phyloP scores from a whole-genome alignment of 805 yeast species.

The Millerago galiae region DNA sequence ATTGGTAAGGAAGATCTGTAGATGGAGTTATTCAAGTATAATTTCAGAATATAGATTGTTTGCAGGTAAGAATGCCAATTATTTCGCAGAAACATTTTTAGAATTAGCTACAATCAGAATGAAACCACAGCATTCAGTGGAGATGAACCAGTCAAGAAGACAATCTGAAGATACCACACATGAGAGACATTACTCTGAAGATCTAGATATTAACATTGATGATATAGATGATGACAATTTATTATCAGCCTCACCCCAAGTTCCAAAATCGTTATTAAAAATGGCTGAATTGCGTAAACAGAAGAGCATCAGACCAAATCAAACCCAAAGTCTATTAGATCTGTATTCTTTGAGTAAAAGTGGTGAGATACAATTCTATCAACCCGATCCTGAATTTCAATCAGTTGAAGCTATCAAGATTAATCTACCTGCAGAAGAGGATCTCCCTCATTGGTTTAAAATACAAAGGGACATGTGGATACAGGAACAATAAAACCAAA shows the following conservation, averaged over 20 bases:
- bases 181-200: constrained; percentile 11
- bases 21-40: constrained; percentile 83
- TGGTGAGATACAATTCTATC: constrained; percentile 16
- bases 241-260: constrained; percentile 61
- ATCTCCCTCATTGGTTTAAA: constrained; percentile 73
- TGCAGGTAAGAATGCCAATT: constrained; percentile 66
- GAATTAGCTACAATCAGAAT: constrained; percentile 62
- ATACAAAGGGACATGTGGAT: constrained; percentile 66
- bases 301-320: constrained; percentile 16
- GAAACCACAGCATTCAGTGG: constrained; percentile 8
- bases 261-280: constrained; percentile 52
- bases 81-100: constrained; percentile 73
- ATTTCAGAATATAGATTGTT: constrained; percentile 79
- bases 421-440: constrained; percentile 47
- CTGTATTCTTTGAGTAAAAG: constrained; percentile 3
- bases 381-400: constrained; percentile 14
- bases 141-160: constrained; percentile 4
- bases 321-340: constrained; percentile 5
- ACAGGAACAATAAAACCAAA: constrained; percentile 17
- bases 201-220: constrained; percentile 3
- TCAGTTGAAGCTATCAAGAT: constrained; percentile 18
- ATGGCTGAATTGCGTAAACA: constrained; percentile 41
- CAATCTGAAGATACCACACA: constrained; percentile 23
- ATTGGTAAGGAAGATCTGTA: constrained; percentile 70
- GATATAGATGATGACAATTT: constrained; percentile 18